Evolutionary conservation across 1,284 basidiomycete species (phyloP).

Genomic region (Irpex sp.): DNA sequence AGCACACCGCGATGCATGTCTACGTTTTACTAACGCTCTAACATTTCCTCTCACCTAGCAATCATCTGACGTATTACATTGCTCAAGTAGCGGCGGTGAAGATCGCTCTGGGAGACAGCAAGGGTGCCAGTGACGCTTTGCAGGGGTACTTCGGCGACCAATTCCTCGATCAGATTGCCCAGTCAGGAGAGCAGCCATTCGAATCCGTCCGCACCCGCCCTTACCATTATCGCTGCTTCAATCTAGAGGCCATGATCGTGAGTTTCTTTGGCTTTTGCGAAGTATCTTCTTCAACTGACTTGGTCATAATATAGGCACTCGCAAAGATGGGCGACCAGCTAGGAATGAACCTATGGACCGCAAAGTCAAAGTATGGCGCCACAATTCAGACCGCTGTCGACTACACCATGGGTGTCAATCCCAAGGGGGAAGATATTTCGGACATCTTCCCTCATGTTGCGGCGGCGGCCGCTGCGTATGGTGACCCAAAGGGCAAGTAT

Average conservation of each 20-base stretch:
- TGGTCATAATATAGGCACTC: slow-evolving; percentile 33
- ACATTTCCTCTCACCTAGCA: slow-evolving; percentile 34
- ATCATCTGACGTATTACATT: slow-evolving; percentile 55
- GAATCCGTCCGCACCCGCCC: slow-evolving; percentile 19
- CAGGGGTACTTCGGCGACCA: slow-evolving; percentile 41
- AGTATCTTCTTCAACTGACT: background rate
- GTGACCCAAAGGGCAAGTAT: slow-evolving; percentile 53
- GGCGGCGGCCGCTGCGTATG: slow-evolving; percentile 50
- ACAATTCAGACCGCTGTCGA: slow-evolving; percentile 58
- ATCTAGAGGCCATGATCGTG: slow-evolving; percentile 64
- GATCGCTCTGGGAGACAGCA: slow-evolving; percentile 33
- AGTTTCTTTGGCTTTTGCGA: slow-evolving; percentile 23
- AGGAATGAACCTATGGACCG: slow-evolving; percentile 47
- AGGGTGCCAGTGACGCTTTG: slow-evolving; percentile 37
- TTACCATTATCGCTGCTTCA: slow-evolving; percentile 48
- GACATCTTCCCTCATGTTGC: slow-evolving; percentile 53
- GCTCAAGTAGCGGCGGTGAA: slow-evolving; percentile 36
- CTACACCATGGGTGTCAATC: slow-evolving; percentile 43
- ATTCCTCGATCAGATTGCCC: slow-evolving; percentile 51
- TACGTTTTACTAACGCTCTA: too few species aligned
- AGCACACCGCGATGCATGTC: slow-evolving; percentile 11
- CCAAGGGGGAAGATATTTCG: slow-evolving; percentile 39
- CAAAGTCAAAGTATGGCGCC: slow-evolving; percentile 45
- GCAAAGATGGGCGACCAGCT: slow-evolving; percentile 54
- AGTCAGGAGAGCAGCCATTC: slow-evolving; percentile 43